These are phyloP conservation scores for Biscogniauxia mediterranea DNA, from an alignment of 2,329 filamentous ascomycete genomes.

Conservation along the genomic window DNA sequence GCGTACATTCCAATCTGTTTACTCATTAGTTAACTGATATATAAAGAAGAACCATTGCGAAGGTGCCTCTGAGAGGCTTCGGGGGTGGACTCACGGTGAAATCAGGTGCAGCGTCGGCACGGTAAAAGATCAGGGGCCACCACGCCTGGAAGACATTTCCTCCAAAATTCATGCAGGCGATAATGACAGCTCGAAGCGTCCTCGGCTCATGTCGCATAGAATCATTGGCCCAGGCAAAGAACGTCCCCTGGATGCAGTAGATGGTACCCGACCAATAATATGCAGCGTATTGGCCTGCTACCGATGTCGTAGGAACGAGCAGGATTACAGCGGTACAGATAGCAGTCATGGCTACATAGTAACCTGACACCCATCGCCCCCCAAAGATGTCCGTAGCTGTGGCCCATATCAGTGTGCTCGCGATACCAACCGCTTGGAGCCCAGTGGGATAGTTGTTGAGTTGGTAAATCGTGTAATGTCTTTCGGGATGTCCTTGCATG, in stretches of 20 bases:
- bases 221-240: constrained; percentile 13
- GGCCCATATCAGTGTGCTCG: constrained; percentile 9
- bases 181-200: constrained; percentile 5
- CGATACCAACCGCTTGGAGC: constrained; percentile 8
- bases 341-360: constrained; percentile 4
- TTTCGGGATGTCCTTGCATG: neutral
- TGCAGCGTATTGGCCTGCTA: constrained; percentile 7
- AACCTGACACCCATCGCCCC: constrained; percentile 1
- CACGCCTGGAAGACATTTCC: constrained; percentile 11
- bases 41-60: neutral
- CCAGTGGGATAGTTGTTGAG: constrained; percentile 13
- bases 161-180: constrained; percentile 9
- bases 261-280: constrained; percentile 11
- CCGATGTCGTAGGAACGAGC: constrained; percentile 6
- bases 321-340: constrained; percentile 6
- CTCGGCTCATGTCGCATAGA: constrained; percentile 5
- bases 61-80: neutral
- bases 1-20: constrained; percentile 7
- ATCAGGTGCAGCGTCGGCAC: constrained; percentile 6
- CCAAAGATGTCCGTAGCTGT: constrained; percentile 8
- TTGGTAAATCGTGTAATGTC: constrained; percentile 8
- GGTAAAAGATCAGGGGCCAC: constrained; percentile 9
- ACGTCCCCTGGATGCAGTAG: constrained; percentile 7
- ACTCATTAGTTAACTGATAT: neutral
- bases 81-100: constrained; percentile 3